Percentiles rank a stretch among this genome's conserved stretches.
phyloP scores from a whole-genome alignment of 352 stramenopile species.

The Saprolegnia diclina region DNA sequence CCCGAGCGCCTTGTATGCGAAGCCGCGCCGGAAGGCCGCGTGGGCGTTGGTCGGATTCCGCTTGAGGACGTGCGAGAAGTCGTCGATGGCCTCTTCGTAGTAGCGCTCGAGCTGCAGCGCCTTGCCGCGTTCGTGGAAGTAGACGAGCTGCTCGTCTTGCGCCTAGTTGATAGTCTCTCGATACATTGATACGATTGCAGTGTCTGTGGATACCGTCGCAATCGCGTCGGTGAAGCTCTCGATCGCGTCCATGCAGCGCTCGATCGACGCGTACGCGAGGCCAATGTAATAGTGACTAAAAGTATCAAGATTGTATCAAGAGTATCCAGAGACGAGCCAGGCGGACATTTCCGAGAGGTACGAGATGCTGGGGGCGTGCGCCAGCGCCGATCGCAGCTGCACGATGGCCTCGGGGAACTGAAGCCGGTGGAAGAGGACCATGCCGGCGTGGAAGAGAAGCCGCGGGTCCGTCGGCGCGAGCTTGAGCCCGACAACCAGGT shows the following conservation, averaged over 20 bases:
- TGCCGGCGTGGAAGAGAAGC: conserved; percentile 55
- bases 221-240: conserved; percentile 58
- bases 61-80: conserved; percentile 65
- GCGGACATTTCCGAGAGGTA: conserved; percentile 60
- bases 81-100: conserved; percentile 52
- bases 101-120: conserved; percentile 66
- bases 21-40: conserved; percentile 74
- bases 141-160: conserved; percentile 33
- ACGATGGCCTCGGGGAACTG: conserved; percentile 42
- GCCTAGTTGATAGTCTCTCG: background rate
- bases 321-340: background rate
- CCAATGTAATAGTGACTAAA: conserved; percentile 68
- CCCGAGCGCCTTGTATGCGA: conserved; percentile 60
- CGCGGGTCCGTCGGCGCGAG: conserved; percentile 15
- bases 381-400: conserved; percentile 44
- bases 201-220: conserved; percentile 2
- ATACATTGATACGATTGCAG: background rate
- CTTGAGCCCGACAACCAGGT: conserved; percentile 3
- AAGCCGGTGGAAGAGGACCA: conserved; percentile 56
- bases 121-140: conserved; percentile 74
- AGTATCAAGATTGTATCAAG: background rate
- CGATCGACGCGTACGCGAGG: conserved; percentile 45
- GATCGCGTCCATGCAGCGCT: conserved; percentile 52
- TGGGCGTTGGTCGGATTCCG: conserved; percentile 76
- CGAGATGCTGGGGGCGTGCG: conserved; percentile 28